A percentile compares a stretch with the other conserved stretches of the same genome.
phyloP scores from a whole-genome alignment of 106 monocot genomes.

The Dioscorea zingiberensis region DNA sequence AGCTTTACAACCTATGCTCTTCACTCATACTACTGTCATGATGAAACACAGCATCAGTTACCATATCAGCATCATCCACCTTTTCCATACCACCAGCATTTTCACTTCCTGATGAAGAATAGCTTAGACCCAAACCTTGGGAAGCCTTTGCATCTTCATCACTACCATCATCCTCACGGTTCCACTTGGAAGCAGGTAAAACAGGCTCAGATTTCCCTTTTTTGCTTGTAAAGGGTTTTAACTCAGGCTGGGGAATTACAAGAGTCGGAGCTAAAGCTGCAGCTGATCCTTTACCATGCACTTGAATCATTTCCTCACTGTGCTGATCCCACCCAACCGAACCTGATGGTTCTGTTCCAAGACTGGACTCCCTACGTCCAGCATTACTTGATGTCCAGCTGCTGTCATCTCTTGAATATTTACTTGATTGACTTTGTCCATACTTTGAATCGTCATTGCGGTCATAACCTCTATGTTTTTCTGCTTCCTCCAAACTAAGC shows the following conservation, averaged over 20 bases:
- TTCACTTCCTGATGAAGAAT: slow-evolving; percentile 91
- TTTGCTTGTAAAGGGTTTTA: slow-evolving; percentile 24
- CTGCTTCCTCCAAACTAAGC: slow-evolving; percentile 92
- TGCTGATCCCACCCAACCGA: slow-evolving; percentile 22
- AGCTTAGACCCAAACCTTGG: slow-evolving; percentile 59
- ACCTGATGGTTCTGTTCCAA: slow-evolving; percentile 7
- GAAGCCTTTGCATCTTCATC: slow-evolving; percentile 67
- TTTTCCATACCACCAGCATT: slow-evolving; percentile 40
- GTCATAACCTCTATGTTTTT: slow-evolving; percentile 65
- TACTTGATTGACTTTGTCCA: slow-evolving; percentile 27
- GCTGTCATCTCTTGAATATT: slow-evolving; percentile 30
- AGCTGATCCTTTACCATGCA: slow-evolving; percentile 15
- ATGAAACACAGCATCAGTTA: slow-evolving; percentile 24
- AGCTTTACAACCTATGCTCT: slow-evolving; percentile 62
- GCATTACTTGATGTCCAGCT: slow-evolving; percentile 21
- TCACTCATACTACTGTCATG: slow-evolving; percentile 64
- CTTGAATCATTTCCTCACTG: slow-evolving; percentile 12
- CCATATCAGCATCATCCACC: slow-evolving; percentile 27
- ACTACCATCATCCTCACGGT: slow-evolving; percentile 75
- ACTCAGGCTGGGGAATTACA: slow-evolving; percentile 27
- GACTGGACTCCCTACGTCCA: slow-evolving; percentile 20
- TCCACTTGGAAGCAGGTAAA: slow-evolving; percentile 87
- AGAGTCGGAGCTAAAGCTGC: slow-evolving; percentile 15
- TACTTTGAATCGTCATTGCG: slow-evolving; percentile 52
- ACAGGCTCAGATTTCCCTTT: slow-evolving; percentile 54